Evolutionary conservation across 208 protist species (phyloP), one percentile per base, ranked within the genome.

Genomic region (Endotrypanum monterogeii): DNA sequence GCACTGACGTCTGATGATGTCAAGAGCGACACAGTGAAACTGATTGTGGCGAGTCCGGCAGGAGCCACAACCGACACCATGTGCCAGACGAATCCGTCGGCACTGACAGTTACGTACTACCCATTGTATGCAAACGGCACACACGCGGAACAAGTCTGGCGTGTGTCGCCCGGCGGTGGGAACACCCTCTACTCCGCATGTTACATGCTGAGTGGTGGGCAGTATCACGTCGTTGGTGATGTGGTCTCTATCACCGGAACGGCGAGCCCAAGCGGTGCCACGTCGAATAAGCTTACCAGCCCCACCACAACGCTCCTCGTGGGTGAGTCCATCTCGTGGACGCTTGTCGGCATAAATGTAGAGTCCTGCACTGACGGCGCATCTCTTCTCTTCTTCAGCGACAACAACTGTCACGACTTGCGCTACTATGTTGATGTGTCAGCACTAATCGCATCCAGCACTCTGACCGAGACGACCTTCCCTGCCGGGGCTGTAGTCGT

Each of bases 161-260:
- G 78, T 8, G 76, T 73, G 32, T 71, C 73, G 8, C 46, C 58
- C 71, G 50, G 39, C 60, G 32, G 69, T n/a, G 39, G 69, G 48
- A 58, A 82, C 52, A 0, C 62, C 54, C 30, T 39, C 18, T 94
- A 88, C 82, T 92, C 88, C 78, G 78, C 96, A 41, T 97, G 94
- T 71, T 97, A 97, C 81, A 94, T 92, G 79, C 84, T 96, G 62
- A 84, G 89, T 51, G 94, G 94, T 44, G 94, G 91, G 6, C 83
- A 91, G 82, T 97, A 83, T 70, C 87, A 96, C 75, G 62, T 86
- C 12, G 80, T 96, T 44, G 83, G 86, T 37, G 52, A 73, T 20
- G 28, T 51, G 32, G 52, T 92, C 9, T 32, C 52, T 4, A 79
- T 89, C 65, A 73, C 62, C 25, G 69, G 55, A 9, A 80, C 76